These are phyloP conservation scores for Fusarium aywerte DNA, from an alignment of 2,329 filamentous ascomycete genomes.

Conservation along the genomic window DNA sequence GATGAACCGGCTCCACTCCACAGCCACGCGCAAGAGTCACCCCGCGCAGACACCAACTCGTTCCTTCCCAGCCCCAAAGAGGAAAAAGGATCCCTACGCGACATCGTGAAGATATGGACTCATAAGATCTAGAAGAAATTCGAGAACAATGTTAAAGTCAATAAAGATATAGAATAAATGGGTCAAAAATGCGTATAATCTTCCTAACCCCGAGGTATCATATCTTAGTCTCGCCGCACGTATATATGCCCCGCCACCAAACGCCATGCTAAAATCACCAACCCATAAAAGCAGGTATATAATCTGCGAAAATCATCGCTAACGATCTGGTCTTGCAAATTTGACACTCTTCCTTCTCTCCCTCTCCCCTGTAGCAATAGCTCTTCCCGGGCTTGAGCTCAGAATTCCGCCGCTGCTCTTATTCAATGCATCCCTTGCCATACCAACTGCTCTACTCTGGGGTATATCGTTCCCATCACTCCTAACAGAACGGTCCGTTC, in stretches of 20 bases:
- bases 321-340: constrained; percentile 60
- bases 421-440: constrained; percentile 64
- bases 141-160: not conserved
- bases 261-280: not conserved
- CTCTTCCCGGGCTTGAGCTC: constrained; percentile 62
- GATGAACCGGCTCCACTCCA: too few relatives aligned
- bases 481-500: constrained; percentile 45
- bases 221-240: not conserved
- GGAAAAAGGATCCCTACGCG: too few relatives aligned
- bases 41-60: too few relatives aligned
- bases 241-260: not conserved
- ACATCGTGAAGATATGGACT: not conserved
- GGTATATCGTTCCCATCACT: constrained; percentile 65
- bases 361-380: constrained; percentile 53
- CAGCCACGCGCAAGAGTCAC: too few relatives aligned
- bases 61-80: too few relatives aligned
- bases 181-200: not conserved
- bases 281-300: not conserved
- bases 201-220: not conserved
- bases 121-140: not conserved
- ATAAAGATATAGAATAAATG: not conserved
- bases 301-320: not conserved
- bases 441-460: constrained; percentile 70
- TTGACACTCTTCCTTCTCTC: constrained; percentile 74
- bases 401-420: constrained; percentile 53